Conservation (phyloP, 176 grass and related monocot genomes). For the Thinopyrum elongatum region DNA sequence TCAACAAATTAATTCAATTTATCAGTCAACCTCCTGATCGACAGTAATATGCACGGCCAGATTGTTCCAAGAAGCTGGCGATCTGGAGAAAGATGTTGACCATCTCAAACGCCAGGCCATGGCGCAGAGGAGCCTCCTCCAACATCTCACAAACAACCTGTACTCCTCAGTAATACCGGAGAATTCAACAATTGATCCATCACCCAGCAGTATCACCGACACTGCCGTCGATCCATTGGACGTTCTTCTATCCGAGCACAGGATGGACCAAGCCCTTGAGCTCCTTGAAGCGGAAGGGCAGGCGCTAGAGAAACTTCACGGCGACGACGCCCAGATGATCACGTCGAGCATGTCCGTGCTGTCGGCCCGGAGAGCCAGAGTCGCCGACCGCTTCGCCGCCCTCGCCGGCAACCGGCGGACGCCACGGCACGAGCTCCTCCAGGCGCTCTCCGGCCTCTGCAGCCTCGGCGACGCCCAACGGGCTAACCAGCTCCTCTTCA, state of each 20-base stretch:
- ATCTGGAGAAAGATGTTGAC: conserved; percentile 32
- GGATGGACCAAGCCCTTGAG: conserved; percentile 39
- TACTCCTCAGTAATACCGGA: conserved; percentile 17
- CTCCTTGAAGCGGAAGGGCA: conserved; percentile 20
- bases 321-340: conserved; percentile 5
- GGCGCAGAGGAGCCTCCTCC: conserved; percentile 33
- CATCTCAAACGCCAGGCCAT: conserved; percentile 41
- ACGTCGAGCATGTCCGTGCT: background rate
- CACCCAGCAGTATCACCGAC: background rate
- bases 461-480: conserved; percentile 36
- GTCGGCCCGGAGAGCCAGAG: conserved; percentile 14
- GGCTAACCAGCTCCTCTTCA: conserved; percentile 38
- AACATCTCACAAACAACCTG: conserved; percentile 27
- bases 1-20: background rate
- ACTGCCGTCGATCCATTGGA: conserved; percentile 25
- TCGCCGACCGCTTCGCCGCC: conserved; percentile 28
- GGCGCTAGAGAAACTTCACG: background rate
- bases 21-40: background rate
- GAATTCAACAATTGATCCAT: background rate
- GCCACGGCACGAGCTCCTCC: conserved; percentile 34
- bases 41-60: conserved; percentile 17
- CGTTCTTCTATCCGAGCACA: conserved; percentile 41
- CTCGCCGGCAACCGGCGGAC: conserved; percentile 39
- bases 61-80: conserved; percentile 42
- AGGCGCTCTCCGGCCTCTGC: conserved; percentile 42